Conservation (phyloP, 805 yeast genomes). For the Yarrowia divulgata region DNA sequence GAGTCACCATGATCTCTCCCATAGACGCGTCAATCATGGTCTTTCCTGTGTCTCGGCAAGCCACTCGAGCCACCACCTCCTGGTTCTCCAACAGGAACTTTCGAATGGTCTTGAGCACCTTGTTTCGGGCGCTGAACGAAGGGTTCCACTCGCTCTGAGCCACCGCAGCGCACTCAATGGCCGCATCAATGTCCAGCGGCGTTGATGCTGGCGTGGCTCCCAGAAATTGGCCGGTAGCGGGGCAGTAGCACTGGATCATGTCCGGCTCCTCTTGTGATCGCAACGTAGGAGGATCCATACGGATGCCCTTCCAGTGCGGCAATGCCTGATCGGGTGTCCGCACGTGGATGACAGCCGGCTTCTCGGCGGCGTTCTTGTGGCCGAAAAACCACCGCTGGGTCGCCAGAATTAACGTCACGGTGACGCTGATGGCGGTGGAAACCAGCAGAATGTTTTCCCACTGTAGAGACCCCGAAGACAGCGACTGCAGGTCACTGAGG, state of each 20-base stretch:
- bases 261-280: slow-evolving; percentile 67
- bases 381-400: slow-evolving; percentile 37
- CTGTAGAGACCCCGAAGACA: slow-evolving; percentile 33
- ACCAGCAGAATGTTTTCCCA: slow-evolving; percentile 36
- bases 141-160: slow-evolving; percentile 64
- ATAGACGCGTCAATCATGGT: slow-evolving; percentile 90
- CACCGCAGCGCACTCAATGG: slow-evolving; percentile 59
- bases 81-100: slow-evolving; percentile 81
- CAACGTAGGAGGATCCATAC: slow-evolving; percentile 70
- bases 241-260: slow-evolving; percentile 85
- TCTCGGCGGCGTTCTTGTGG: slow-evolving; percentile 31
- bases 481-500: slow-evolving; percentile 33
- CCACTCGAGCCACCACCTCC: slow-evolving; percentile 84
- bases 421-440: slow-evolving; percentile 38
- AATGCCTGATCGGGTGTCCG: slow-evolving; percentile 77
- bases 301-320: slow-evolving; percentile 91
- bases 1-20: slow-evolving; percentile 93
- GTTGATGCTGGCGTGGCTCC: slow-evolving; percentile 74
- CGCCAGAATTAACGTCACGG: slow-evolving; percentile 37
- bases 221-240: slow-evolving; percentile 91
- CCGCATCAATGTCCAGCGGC: slow-evolving; percentile 72
- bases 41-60: slow-evolving; percentile 96
- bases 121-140: slow-evolving; percentile 71
- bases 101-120: slow-evolving; percentile 72
- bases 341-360: slow-evolving; percentile 47